Evolutionary conservation across 192 early-diverging fungal genomes (phyloP).

Genomic region (Cetraspora pellucida): DNA sequence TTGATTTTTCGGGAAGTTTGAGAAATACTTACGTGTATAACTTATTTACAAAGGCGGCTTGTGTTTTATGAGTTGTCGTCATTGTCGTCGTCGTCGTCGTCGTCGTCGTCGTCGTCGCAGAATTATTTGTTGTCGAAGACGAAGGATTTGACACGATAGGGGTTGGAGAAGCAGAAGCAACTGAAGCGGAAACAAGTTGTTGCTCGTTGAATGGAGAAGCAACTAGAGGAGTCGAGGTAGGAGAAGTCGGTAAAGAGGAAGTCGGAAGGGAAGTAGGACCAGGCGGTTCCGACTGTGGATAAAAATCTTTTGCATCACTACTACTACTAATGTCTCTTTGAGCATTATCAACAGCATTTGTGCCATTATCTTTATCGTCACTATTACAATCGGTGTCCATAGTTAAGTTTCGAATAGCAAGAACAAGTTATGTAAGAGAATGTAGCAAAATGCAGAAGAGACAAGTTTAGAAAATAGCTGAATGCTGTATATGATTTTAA

Average conservation of each 20-base stretch:
- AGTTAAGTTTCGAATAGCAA: neutral
- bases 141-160: neutral
- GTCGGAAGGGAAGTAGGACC: neutral
- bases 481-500: neutral
- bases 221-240: neutral
- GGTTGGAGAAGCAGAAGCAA: constrained; percentile 1
- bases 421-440: neutral
- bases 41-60: constrained; percentile 55
- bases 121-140: neutral
- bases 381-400: constrained; percentile 15
- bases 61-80: constrained; percentile 40
- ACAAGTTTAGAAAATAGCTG: neutral
- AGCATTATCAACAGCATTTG: neutral
- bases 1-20: neutral
- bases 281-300: constrained; percentile 4
- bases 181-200: neutral
- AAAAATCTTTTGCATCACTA: neutral
- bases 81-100: neutral
- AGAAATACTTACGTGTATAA: constrained; percentile 47
- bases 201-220: neutral
- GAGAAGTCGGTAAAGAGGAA: neutral
- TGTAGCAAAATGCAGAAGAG: neutral
- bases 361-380: neutral
- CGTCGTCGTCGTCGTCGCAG: neutral
- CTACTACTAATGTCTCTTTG: constrained; percentile 12